phyloP scores from a whole-genome alignment of 202 grass and related monocot species.

The Setaria italica region DNA sequence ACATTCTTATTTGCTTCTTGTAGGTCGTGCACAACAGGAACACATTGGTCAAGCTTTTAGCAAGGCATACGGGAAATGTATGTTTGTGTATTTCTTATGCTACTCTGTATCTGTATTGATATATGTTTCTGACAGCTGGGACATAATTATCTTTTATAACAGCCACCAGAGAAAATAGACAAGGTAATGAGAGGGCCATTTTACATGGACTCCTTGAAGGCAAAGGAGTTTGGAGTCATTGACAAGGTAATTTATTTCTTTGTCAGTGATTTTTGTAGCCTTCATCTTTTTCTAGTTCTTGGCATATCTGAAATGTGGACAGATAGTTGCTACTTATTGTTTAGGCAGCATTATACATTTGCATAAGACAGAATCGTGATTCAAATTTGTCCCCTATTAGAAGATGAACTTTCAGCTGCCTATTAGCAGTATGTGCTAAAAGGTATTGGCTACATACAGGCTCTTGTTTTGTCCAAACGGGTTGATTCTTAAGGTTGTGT shows the following conservation, averaged over 20 bases:
- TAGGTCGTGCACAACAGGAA: conserved; percentile 86
- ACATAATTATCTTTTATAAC: conserved; percentile 45
- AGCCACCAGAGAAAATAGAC: conserved; percentile 82
- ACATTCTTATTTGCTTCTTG: conserved; percentile 37
- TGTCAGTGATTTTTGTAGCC: not conserved
- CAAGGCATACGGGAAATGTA: conserved; percentile 96
- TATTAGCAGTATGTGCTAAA: not conserved
- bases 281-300: conserved; percentile 23
- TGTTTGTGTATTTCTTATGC: conserved; percentile 38
- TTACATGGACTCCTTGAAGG: conserved; percentile 83
- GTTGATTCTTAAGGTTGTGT: conserved; percentile 35
- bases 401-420: not conserved
- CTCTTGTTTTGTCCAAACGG: not conserved
- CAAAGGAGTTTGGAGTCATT: conserved; percentile 95
- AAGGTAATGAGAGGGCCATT: conserved; percentile 72
- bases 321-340: not conserved
- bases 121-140: conserved; percentile 23
- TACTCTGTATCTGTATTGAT: not conserved
- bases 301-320: not conserved
- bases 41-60: conserved; percentile 79
- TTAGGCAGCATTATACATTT: not conserved
- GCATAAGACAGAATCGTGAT: not conserved
- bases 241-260: conserved; percentile 85
- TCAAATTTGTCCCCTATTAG: not conserved
- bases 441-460: not conserved